Base-by-base conservation (phyloP, 768 basidiomycete genomes). In the Paxillus ammoniavirescens region DNA sequence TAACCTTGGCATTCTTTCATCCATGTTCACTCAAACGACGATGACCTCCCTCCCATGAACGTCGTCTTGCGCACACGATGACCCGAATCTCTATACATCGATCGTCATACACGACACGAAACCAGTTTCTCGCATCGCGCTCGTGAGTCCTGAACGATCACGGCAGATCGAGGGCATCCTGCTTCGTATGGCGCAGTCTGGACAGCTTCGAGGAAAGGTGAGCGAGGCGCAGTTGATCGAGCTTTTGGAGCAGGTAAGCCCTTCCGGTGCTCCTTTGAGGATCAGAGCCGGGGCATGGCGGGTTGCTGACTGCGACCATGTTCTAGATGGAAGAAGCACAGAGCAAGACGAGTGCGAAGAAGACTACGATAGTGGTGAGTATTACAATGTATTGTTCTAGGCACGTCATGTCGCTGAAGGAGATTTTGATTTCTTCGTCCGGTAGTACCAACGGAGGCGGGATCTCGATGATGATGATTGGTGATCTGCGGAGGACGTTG, bases 91-190 rank as follows among this genome's bases (percentile, higher is more conserved):
- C 35, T 0, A 33, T 31, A 7, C 28, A 37, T 50, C 36, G 26
- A 45, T 42, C 33, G 17, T 26, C 2, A 43, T 26, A 44, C 12
- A 2, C 21, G 21, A 21, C 3, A 21, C 3, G 21, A 21, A 21
- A 21, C 23, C 64, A 96, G 93, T 95, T 52, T 86, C 90, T 9
- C 84, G 94, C 46, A 95, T 96, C 58, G 81, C 86, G 4, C 82
- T 96, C 28, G 93, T 95, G 61, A 89, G 89, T 59, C 86, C 91
- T 0, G 84, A 89, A 38, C 77, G 91, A 65, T 87, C 91, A 15
- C 79, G 79, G 57, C 84, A 92, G 67, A 89, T 96, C 60, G 90
- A 94, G 70, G 74, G 72, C 3, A 83, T 93, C 53, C 75, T 96
- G 31, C 59, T 89, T 38, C 79, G 89, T 38, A 92, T 93, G 89